A percentile compares a stretch with the other conserved stretches of the same genome.
phyloP scores from a whole-genome alignment of 176 grass and related monocot species.

The Avena atlantica region DNA sequence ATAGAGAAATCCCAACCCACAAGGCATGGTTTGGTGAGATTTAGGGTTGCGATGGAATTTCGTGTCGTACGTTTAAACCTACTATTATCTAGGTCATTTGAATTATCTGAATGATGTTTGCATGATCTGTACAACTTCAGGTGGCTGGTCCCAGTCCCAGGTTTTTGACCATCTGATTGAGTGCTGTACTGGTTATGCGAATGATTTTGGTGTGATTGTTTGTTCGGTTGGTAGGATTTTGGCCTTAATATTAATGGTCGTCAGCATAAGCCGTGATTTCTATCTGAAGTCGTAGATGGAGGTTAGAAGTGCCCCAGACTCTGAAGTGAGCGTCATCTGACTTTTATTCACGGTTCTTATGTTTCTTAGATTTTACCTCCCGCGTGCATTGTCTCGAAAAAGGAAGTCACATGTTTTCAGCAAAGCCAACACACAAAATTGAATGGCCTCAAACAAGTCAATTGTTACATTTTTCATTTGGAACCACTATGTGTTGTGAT shows the following conservation, averaged over 20 bases:
- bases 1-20: background rate
- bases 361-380: background rate
- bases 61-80: background rate
- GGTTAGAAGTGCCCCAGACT: background rate
- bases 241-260: background rate
- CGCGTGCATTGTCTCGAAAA: background rate
- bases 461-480: background rate
- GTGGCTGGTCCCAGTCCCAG: background rate
- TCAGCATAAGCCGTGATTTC: slow-evolving; percentile 3
- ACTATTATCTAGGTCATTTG: slow-evolving; percentile 9
- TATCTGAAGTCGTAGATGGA: background rate
- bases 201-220: background rate
- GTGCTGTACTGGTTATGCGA: background rate
- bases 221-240: slow-evolving; percentile 21
- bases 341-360: background rate
- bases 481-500: background rate
- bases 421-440: background rate
- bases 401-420: background rate
- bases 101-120: slow-evolving; percentile 24
- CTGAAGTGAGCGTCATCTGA: background rate
- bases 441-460: background rate
- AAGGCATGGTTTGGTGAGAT: background rate
- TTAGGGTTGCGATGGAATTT: background rate
- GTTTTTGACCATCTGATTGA: background rate
- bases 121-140: background rate